Base-by-base conservation (phyloP, 176 grass and related monocot species). In the Melocanna baccifera region DNA sequence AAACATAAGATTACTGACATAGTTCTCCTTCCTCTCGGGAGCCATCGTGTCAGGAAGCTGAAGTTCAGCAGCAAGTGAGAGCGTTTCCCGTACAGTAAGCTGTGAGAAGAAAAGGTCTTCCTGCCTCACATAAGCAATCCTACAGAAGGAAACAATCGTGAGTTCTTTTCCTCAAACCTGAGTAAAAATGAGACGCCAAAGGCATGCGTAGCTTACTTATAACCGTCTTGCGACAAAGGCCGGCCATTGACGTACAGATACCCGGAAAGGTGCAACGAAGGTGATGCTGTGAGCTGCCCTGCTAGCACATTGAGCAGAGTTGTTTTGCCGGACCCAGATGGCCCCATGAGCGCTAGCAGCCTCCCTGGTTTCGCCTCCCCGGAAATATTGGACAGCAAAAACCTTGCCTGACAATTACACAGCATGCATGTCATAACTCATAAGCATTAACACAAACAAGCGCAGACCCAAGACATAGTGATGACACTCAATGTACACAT, bases 41-140 rank as follows among this genome's bases (percentile, higher is more conserved):
- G 88, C 68, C 74, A 92, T 87, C 0, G 55, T 86, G 59, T 77
- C 64, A 53, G 91, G 93, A 94, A 96, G 91, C 83, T 99, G 96
- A 39, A 99, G 90, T 71, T 99, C 91, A 81, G 93, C 88, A 68
- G 96, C 96, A 83, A 99, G 93, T 0, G 84, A 94, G 20, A 99
- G 89, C 0, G 93, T 94, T 77, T 99, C 96, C 25, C 84, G 53
- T 25, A 96, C 96, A 2, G 96, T 99, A 12, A 98, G 81, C 76
- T 98, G 95, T 0, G 93, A 94, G 74, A 98, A 98, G 83, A 98
- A 96, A 62, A 98, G 75, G 67, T 98, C 93, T 26, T 95, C 96
- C 78, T 98, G 93, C 73, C 96, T 92, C 69, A 98, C 88, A 78
- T 86, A 95, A 47, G 96, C 96, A 66, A 81, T 72, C 86, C 93